Base-by-base conservation (phyloP, 768 basidiomycete species). In the Hypholoma sublateritium region DNA sequence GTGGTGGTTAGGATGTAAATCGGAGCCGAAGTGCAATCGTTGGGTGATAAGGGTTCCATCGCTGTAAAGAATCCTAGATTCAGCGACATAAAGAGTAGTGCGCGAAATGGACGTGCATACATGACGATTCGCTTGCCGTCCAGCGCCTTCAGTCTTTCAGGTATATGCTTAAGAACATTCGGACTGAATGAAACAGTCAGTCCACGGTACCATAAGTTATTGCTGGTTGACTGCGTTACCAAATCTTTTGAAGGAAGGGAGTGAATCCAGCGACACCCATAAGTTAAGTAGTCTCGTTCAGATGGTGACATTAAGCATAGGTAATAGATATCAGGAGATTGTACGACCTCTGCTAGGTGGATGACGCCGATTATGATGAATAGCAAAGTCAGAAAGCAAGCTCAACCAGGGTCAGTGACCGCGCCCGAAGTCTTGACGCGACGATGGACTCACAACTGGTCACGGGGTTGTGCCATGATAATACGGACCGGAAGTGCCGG, bases 31-130 rank as follows among this genome's bases (percentile, higher is more conserved):
- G 65, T 93, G 89, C 44, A 93, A 78, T 21, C 91, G 83, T 66
- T 91, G 90, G 0, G 91, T 94, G 65, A 94, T 80, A 55, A 94
- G 85, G 6, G 91, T 94, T 45, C 86, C 92, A 78, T 94, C 92
- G 43, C 92, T 93, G 63, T 51, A 19, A 53, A 47, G 39, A 21
- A 50, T 39, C 25, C 35, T 25, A 42, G 19, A 28, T 28, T 41
- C 19, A 41, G 57, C 32, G 17, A 17, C 55, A 59, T 58, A 39
- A 46, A 49, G 47, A 24, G 52, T 52, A 24, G 48, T 25, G 56
- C 24, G 39, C n/a, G 22, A 53, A 44, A 56, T 57, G 46, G 51
- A 41, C 32, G 25, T 54, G 52, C 53, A 70, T 70, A 93, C 91
- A 94, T 83, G 50, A 88, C 88, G 51, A 94, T 75, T 28, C 74